A percentile compares a stretch with the other conserved stretches of the same genome.
phyloP scores from a whole-genome alignment of 2,329 filamentous ascomycete genomes.

The Pseudocercospora macadamiae region DNA sequence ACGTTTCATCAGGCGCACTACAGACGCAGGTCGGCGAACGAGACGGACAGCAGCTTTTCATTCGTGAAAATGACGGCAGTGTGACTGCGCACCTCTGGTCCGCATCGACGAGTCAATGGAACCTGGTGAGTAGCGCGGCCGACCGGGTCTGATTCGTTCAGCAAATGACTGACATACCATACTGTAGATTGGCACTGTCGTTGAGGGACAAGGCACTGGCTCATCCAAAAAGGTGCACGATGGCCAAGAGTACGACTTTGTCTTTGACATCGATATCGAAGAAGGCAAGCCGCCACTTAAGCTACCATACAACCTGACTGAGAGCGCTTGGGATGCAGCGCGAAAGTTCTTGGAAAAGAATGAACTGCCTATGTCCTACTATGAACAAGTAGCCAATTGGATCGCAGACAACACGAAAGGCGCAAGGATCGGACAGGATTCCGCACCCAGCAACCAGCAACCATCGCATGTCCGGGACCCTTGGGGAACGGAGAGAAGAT shows the following conservation, averaged over 20 bases:
- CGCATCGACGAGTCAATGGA: conserved; percentile 40
- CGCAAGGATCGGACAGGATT: conserved; percentile 67
- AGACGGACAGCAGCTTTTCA: conserved; percentile 94
- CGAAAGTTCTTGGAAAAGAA: conserved; percentile 90
- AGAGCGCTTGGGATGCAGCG: conserved; percentile 90
- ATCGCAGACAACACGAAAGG: conserved; percentile 89
- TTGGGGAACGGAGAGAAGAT: conserved; percentile 76
- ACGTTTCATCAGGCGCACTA: conserved; percentile 66
- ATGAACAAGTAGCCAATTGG: conserved; percentile 91
- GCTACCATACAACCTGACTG: conserved; percentile 87
- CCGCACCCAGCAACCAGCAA: conserved; percentile 46
- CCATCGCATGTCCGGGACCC: conserved; percentile 65
- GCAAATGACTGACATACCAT: not conserved
- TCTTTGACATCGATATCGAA: conserved; percentile 95
- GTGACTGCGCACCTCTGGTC: conserved; percentile 92
- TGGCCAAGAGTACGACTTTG: conserved; percentile 90
- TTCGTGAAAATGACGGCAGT: conserved; percentile 77
- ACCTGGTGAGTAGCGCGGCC: conserved; percentile 36
- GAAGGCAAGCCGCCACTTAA: conserved; percentile 92
- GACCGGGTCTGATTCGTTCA: conserved; percentile 44
- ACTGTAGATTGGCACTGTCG: conserved; percentile 82
- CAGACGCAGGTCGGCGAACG: conserved; percentile 83
- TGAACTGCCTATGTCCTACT: conserved; percentile 80
- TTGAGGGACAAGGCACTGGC: conserved; percentile 80
- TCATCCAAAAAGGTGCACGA: conserved; percentile 71